phyloP scores from a whole-genome alignment of 2,329 filamentous ascomycete species.

The Pyrenochaeta sp. region DNA sequence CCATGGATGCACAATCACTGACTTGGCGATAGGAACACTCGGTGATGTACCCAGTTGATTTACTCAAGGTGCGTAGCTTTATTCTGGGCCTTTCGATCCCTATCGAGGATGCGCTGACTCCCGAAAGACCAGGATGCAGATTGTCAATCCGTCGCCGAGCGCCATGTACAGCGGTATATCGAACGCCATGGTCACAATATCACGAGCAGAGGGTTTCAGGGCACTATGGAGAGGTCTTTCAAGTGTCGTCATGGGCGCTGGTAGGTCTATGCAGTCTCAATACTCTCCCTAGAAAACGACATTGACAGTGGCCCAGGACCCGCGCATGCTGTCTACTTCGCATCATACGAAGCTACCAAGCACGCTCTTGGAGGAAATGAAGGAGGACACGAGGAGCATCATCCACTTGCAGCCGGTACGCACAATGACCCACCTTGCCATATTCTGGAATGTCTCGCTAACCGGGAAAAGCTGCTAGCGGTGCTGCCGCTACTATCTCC shows the following conservation, averaged over 20 bases:
- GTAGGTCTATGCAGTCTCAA: constrained; percentile 57
- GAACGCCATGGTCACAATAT: constrained; percentile 92
- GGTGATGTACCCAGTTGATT: constrained; percentile 98
- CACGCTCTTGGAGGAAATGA: constrained; percentile 94
- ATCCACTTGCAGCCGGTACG: constrained; percentile 89
- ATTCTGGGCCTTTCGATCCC: background rate
- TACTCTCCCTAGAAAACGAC: constrained; percentile 8
- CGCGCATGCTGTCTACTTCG: constrained; percentile 97
- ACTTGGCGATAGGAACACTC: constrained; percentile 79
- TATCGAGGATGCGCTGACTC: constrained; percentile 28
- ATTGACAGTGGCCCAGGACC: constrained; percentile 69
- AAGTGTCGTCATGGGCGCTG: constrained; percentile 93
- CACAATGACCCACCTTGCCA: constrained; percentile 7
- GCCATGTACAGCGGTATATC: constrained; percentile 89
- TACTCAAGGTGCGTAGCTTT: constrained; percentile 80
- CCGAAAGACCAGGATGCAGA: constrained; percentile 92
- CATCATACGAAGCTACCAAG: constrained; percentile 97
- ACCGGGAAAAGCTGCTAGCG: constrained; percentile 76
- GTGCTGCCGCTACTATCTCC: constrained; percentile 93
- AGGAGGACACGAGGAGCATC: constrained; percentile 84
- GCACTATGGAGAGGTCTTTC: constrained; percentile 97
- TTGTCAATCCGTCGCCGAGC: constrained; percentile 82
- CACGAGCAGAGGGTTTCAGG: constrained; percentile 84
- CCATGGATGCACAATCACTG: constrained; percentile 23
- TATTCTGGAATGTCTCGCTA: constrained; percentile 36